These are phyloP conservation scores for Colletotrichum sojae DNA, from an alignment of 2,329 filamentous ascomycete genomes.

Conservation along the genomic window DNA sequence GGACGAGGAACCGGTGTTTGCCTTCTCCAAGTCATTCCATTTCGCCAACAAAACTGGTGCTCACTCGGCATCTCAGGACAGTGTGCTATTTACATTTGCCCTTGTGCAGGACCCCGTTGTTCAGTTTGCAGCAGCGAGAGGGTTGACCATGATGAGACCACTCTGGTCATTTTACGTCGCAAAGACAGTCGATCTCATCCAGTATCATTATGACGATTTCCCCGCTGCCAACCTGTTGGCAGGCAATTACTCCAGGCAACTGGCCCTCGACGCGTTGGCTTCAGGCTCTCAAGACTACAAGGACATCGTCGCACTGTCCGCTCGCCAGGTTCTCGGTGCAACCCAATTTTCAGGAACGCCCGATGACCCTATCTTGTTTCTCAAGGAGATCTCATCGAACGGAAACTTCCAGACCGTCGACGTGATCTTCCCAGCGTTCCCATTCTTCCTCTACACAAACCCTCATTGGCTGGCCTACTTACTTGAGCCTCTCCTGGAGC, in stretches of 20 bases:
- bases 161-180: conserved; percentile 84
- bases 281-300: conserved; percentile 83
- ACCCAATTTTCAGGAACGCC: conserved; percentile 82
- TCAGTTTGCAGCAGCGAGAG: conserved; percentile 83
- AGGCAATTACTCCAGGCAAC: conserved; percentile 79
- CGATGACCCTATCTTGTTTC: conserved; percentile 80
- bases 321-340: conserved; percentile 84
- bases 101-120: conserved; percentile 84
- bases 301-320: conserved; percentile 83
- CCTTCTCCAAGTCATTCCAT: conserved; percentile 78
- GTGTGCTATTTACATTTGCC: conserved; percentile 81
- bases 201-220: conserved; percentile 84
- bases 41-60: conserved; percentile 52
- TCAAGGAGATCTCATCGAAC: conserved; percentile 90
- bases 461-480: conserved; percentile 85
- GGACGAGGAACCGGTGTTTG: conserved; percentile 86
- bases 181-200: conserved; percentile 73
- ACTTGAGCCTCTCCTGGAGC: conserved; percentile 84
- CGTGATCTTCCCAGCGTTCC: conserved; percentile 89
- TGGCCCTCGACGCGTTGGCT: conserved; percentile 78
- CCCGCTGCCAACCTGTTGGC: conserved; percentile 74
- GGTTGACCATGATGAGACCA: conserved; percentile 83
- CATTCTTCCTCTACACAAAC: conserved; percentile 89
- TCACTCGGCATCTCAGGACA: conserved; percentile 56
- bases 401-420: conserved; percentile 90